Percentiles rank a stretch among this genome's conserved stretches.
These are phyloP conservation scores for Mucor mucedo DNA, from an alignment of 371 early-diverging fungal species.

Conservation along the genomic window DNA sequence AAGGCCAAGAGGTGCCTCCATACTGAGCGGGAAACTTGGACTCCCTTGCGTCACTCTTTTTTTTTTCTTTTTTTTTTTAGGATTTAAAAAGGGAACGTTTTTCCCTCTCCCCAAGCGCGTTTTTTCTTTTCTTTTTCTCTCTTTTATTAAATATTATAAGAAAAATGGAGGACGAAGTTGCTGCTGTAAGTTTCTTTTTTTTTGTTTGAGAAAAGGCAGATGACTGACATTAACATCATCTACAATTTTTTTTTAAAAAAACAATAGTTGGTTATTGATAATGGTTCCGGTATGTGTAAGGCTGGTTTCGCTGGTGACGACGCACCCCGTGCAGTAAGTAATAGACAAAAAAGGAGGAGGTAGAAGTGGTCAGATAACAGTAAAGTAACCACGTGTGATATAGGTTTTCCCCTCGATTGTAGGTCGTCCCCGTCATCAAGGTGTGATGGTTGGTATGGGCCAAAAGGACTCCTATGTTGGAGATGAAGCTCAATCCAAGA, in stretches of 20 bases:
- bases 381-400: neutral
- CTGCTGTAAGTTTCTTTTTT: slow-evolving; percentile 80
- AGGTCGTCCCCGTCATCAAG: slow-evolving; percentile 99
- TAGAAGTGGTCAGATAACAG: neutral
- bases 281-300: slow-evolving; percentile 99
- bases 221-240: too few relatives aligned
- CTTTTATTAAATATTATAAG: slow-evolving; percentile 94
- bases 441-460: slow-evolving; percentile 99
- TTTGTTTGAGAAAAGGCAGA: slow-evolving; percentile 43
- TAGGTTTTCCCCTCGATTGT: slow-evolving; percentile 99
- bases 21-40: neutral
- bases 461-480: slow-evolving; percentile 99
- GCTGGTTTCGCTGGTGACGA: slow-evolving; percentile 99
- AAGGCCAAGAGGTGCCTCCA: too few relatives aligned
- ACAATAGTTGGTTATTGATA: slow-evolving; percentile 86
- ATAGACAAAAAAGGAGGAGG: neutral
- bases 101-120: neutral
- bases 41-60: neutral
- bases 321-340: slow-evolving; percentile 98
- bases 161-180: slow-evolving; percentile 84
- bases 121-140: slow-evolving; percentile 72
- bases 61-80: slow-evolving; percentile 94
- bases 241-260: too few relatives aligned
- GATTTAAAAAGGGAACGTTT: slow-evolving; percentile 85
- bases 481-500: slow-evolving; percentile 99